Evolutionary conservation across 441 rosid genomes (phyloP), one percentile per base, ranked within the genome.

Genomic region (Erodium moschatum): DNA sequence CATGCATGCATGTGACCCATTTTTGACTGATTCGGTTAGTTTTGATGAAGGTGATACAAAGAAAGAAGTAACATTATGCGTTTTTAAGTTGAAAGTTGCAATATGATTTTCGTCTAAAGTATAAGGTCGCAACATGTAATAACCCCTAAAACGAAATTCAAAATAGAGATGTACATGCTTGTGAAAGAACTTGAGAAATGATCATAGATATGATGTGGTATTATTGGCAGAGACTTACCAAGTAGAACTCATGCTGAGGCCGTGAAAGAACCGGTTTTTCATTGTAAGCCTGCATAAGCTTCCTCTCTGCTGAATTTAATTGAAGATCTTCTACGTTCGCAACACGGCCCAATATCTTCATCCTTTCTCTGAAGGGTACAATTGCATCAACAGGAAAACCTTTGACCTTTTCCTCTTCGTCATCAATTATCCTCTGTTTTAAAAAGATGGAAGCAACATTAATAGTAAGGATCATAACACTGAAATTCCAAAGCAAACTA

Each of bases 181-280:
- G 3, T 35, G 40, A 35, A 35, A 35, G 40, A 35, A 35, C 40
- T 5, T 5, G 40, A 35, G 40, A 42, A 0, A 10, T 42, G 48
- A 42, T 6, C 9, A 38, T 38, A 6, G 11, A 38, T 6, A 38
- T 38, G 44, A 38, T 38, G 44, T 9, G 0, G 11, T 38, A 38
- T 3, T 42, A 11, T 42, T 42, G 48, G n/a, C 13, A 42, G 50
- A 1, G 50, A 35, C 85, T 79, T 78, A 86, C 97, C 4, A 15
- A 56, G 83, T 77, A 86, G 71, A 89, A 91, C 66, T 83, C 85
- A 61, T 91, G 96, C 67, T 91, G 97, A 4, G 97, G 97, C 24
- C 97, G 97, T 2, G 97, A 89, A 70, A 91, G 96, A 64, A 93
- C 94, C 6, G 98, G 98, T 48, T 92, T 92, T 77, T 92, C 98